Conservation (phyloP, 495 filamentous ascomycete species). For the Aspergillus conjunctus region DNA sequence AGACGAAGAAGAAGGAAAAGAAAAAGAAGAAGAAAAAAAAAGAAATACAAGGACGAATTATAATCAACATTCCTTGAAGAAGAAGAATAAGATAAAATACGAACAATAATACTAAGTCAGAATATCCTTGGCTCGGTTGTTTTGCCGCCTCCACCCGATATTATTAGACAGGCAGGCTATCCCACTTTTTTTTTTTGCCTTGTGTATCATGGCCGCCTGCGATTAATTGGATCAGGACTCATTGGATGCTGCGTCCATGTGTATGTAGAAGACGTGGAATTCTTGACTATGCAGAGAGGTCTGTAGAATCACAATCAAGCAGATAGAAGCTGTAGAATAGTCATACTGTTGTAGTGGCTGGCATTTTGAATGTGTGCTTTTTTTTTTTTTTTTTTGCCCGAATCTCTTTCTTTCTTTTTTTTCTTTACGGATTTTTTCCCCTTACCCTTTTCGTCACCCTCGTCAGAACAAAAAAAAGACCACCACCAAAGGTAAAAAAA, state of each 20-base stretch:
- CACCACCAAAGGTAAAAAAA: conserved; percentile 19
- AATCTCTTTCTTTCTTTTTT: neutral
- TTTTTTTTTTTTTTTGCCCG: conserved; percentile 12
- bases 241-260: neutral
- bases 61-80: too few relatives aligned
- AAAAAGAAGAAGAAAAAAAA: too few relatives aligned
- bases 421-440: neutral
- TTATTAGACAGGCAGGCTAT: conserved; percentile 1
- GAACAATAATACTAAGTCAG: neutral
- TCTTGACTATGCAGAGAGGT: neutral
- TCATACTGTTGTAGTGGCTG: too few relatives aligned
- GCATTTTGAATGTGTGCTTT: neutral
- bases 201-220: neutral
- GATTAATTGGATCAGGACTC: neutral
- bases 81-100: neutral
- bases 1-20: too few relatives aligned
- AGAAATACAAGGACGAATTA: too few relatives aligned
- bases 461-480: conserved; percentile 22
- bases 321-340: neutral
- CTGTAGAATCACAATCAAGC: neutral
- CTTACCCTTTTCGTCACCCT: conserved; percentile 15
- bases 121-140: conserved; percentile 18
- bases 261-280: neutral
- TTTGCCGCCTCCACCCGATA: conserved; percentile 24
- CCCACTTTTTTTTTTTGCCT: neutral